Conservation (phyloP, 345 rosid genomes). For the Reutealis trisperma region DNA sequence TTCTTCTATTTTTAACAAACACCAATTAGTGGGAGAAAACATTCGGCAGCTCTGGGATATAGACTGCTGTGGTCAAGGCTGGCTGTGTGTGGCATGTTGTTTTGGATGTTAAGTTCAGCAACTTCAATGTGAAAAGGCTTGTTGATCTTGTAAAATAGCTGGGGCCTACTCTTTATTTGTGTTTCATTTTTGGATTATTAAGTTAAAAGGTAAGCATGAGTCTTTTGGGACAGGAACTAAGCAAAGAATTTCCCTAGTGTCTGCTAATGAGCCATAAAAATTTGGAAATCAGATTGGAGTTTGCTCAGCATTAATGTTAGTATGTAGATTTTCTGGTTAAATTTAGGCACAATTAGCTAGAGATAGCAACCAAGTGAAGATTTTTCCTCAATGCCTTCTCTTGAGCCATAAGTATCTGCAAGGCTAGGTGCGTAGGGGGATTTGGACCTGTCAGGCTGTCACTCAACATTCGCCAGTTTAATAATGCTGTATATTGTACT, state of each 20-base stretch:
- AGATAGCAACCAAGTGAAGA: neutral
- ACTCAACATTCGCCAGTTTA: neutral
- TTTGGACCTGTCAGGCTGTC: neutral
- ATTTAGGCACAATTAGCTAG: neutral
- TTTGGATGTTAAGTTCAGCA: neutral
- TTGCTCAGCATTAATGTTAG: neutral
- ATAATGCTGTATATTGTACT: conserved; percentile 5
- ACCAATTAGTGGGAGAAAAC: neutral
- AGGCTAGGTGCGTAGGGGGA: neutral
- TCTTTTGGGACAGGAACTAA: neutral
- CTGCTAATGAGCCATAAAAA: neutral
- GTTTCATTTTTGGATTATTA: neutral
- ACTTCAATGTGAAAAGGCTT: neutral
- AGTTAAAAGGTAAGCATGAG: neutral
- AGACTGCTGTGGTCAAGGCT: neutral
- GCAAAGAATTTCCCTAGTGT: neutral
- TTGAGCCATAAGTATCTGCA: neutral
- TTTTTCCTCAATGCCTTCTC: neutral
- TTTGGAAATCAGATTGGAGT: neutral
- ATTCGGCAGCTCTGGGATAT: neutral
- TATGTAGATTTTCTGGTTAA: neutral
- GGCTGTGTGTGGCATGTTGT: neutral
- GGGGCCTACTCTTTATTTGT: neutral
- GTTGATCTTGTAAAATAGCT: neutral
- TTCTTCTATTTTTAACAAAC: neutral